Evolutionary conservation across 2,329 filamentous ascomycete species (phyloP), one percentile per base, ranked within the genome.

Genomic region (Xylaria hypoxylon): DNA sequence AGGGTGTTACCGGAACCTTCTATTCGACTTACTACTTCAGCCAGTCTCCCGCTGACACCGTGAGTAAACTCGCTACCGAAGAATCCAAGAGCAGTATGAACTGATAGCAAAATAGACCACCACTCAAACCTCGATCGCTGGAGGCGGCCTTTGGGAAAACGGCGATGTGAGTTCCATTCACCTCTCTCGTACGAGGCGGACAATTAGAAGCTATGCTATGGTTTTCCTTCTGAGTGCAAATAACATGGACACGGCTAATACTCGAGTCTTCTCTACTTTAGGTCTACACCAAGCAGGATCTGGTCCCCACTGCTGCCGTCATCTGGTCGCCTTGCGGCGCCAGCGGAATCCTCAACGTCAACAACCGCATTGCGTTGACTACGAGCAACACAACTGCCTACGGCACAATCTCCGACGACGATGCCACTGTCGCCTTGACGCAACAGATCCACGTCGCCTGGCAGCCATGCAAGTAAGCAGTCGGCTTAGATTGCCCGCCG

Each of bases 1-100:
- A 71, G 58, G 80, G 80, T 44, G 78, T 83, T 57, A 82, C 79
- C 6, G 81, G 81, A 31, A 80, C 77, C 57, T 83, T 83, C 74
- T 80, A 79, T 72, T 82, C 79, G 72, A 83, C 81, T 48, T 83
- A 83, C 76, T 83, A 81, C 77, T 83, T 83, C 77, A 80, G 77
- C 45, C 80, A 83, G 74, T 81, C 82, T 59, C 80, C 81, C 28
- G 69, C 71, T 13, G 80, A 80, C 35, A 83, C 81, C 26, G 76
- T 77, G 64, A 70, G 74, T 70, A 19, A 63, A 60, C 22, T 24
- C 50, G 0, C 26, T 8, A 11, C 10, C 6, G 13, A 31, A 10
- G 8, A 44, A 38, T 31, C 8, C 56, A 11, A 15, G 15, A 13
- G 11, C 1, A 47, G 50, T 1, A 47, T 53, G 19, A 50, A n/a